phyloP scores from a whole-genome alignment of 495 filamentous ascomycete species.

The Hypoxylon intermedium region DNA sequence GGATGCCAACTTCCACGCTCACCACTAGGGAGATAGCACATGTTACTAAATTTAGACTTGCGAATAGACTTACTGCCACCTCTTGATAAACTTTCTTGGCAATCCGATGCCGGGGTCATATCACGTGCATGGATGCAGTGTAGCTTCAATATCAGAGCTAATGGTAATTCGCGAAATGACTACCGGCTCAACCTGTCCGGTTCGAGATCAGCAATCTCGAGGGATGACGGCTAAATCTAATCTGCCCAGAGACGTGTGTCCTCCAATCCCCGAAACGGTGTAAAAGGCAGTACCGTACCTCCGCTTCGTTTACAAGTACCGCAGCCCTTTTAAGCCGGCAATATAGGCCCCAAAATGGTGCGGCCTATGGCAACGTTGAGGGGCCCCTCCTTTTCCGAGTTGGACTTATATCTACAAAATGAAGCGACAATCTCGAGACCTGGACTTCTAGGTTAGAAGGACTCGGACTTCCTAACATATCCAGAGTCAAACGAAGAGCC shows the following conservation, averaged over 20 bases:
- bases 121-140: not conserved
- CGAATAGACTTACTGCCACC: not conserved
- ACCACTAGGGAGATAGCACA: not conserved
- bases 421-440: slow-evolving; percentile 8
- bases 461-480: not conserved
- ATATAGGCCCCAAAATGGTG: slow-evolving; percentile 39
- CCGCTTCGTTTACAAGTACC: slow-evolving; percentile 25
- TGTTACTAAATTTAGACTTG: not conserved
- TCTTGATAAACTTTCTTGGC: not conserved
- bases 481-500: not conserved
- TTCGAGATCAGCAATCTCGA: slow-evolving; percentile 19
- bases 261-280: not conserved
- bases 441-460: not conserved
- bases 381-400: slow-evolving; percentile 29
- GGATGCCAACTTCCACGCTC: too few species aligned
- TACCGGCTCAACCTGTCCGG: slow-evolving; percentile 15
- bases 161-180: slow-evolving; percentile 5
- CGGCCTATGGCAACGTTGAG: slow-evolving; percentile 28
- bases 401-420: slow-evolving; percentile 28
- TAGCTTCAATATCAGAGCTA: slow-evolving; percentile 11
- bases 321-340: slow-evolving; percentile 26
- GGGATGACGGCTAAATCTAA: slow-evolving; percentile 37
- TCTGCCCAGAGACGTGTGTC: not conserved
- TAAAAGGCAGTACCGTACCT: slow-evolving; percentile 6
- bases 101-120: not conserved